These are phyloP conservation scores for Cetraspora pellucida DNA, from an alignment of 192 early-diverging fungal species.

Conservation along the genomic window DNA sequence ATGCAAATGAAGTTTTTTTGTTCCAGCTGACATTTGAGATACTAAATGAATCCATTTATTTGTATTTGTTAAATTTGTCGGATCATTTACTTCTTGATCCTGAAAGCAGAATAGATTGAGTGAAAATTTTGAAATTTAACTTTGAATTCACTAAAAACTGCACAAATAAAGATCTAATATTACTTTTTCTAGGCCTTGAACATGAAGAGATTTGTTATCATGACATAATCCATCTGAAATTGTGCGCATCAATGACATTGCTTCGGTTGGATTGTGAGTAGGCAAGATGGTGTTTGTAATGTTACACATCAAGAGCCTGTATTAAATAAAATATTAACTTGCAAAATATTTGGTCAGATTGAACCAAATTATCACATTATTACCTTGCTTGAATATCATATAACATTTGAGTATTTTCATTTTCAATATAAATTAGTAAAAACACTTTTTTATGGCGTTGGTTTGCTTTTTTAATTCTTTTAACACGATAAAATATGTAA, in stretches of 20 bases:
- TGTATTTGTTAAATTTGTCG: conserved; percentile 7
- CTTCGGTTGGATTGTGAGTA: conserved; percentile 21
- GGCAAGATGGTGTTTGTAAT: neutral
- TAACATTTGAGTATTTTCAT: conserved; percentile 7
- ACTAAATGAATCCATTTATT: conserved; percentile 33
- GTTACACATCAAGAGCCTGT: neutral
- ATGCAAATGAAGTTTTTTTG: conserved; percentile 22
- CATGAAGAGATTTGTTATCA: neutral
- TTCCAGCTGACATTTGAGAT: conserved; percentile 23
- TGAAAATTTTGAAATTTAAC: neutral
- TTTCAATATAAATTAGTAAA: conserved; percentile 1
- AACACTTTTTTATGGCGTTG: conserved; percentile 10
- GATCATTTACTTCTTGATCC: neutral
- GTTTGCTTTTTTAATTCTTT: conserved; percentile 11
- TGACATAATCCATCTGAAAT: neutral
- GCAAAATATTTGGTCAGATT: neutral
- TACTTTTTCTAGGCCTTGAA: conserved; percentile 9
- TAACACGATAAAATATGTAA: neutral
- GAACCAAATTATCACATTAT: neutral
- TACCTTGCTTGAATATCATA: conserved; percentile 23
- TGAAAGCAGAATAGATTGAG: neutral
- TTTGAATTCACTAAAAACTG: neutral
- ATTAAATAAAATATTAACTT: neutral
- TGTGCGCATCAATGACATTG: neutral
- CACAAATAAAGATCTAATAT: neutral